Base-by-base conservation (phyloP, 2,329 filamentous ascomycete species). In the Phialemonium atrogriseum region DNA sequence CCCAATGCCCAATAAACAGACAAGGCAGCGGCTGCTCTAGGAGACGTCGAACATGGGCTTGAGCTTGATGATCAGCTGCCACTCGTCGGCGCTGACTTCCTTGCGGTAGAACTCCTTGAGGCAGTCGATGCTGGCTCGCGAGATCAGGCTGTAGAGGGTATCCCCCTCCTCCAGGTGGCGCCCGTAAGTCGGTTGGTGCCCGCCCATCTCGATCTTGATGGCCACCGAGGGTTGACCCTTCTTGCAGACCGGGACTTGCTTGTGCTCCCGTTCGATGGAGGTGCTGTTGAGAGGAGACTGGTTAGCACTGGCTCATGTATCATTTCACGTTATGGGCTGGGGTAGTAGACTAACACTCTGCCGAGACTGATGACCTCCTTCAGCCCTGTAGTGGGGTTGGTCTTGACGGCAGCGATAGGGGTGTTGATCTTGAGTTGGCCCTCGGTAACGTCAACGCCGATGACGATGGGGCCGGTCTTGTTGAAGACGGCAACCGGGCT, bases 151-250 rank as follows among this genome's bases (percentile, higher is more conserved):
- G 72, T 95, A 96, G 10, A 98, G 70, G 2, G 64, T 71, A 56
- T 98, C 91, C 42, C 77, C 76, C 58, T 98, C 89, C 59, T 98
- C 91, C 30, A 98, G 74, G 42, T 98, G 91, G 39, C 91, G 83
- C 36, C 91, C 91, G 54, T 98, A 98, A 37, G 82, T 76, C 11
- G 91, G 93, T 66, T 98, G 91, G 55, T 89, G 85, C 36, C 80
- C 64, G 33, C 87, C 89, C 75, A 80, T 80, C 64, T 98, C 93
- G 49, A 98, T 93, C 71, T 98, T 98, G 66, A 98, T 71, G 13
- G 91, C 91, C 8, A 98, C 93, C 2, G 87, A 93, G n/a, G 93
- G 91, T 53, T 94, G 84, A 32, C 89, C 89, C 64, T 87, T 89
- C 62, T 98, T 98, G 68, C 86, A 94, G 36, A 94, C 71, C 8